These are phyloP conservation scores for Suillus alpinus DNA, from an alignment of 768 basidiomycete species.

Conservation along the genomic window DNA sequence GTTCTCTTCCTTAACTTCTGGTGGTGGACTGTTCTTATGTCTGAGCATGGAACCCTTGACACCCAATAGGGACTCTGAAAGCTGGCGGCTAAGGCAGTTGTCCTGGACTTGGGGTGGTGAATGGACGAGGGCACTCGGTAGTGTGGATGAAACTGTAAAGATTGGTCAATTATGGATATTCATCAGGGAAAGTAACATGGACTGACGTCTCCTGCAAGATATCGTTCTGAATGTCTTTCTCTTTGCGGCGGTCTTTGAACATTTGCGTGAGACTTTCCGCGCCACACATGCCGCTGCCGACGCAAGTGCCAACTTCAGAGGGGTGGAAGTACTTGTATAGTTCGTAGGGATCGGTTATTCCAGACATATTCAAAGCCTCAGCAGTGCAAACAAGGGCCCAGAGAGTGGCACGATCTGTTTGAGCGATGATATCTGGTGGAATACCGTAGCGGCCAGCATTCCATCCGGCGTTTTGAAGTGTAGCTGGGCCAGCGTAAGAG, in stretches of 20 bases:
- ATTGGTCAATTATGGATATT: slow-evolving; percentile 8
- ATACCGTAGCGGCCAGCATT: slow-evolving; percentile 95
- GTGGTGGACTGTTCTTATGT: slow-evolving; percentile 38
- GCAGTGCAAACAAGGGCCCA: slow-evolving; percentile 95
- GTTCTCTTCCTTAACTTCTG: slow-evolving; percentile 59
- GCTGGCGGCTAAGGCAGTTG: slow-evolving; percentile 17
- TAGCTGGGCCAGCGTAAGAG: slow-evolving; percentile 56
- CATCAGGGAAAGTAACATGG: not conserved
- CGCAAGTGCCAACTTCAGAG: slow-evolving; percentile 88
- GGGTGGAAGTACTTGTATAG: slow-evolving; percentile 96
- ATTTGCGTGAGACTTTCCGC: slow-evolving; percentile 87
- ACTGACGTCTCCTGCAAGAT: slow-evolving; percentile 96
- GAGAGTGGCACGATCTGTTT: slow-evolving; percentile 87
- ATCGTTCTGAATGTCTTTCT: slow-evolving; percentile 97
- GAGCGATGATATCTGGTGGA: slow-evolving; percentile 92
- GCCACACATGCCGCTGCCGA: slow-evolving; percentile 99
- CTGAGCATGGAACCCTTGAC: slow-evolving; percentile 49
- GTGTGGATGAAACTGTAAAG: slow-evolving; percentile 91
- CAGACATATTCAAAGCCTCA: slow-evolving; percentile 94
- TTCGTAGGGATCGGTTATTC: slow-evolving; percentile 97
- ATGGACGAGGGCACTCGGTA: slow-evolving; percentile 27
- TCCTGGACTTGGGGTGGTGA: slow-evolving; percentile 19
- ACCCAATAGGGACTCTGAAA: slow-evolving; percentile 37
- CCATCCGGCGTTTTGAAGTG: slow-evolving; percentile 86
- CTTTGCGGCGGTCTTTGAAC: slow-evolving; percentile 99